Evolutionary conservation across 176 grass and related monocot species (phyloP).

Genomic region (Ensete glaucum): DNA sequence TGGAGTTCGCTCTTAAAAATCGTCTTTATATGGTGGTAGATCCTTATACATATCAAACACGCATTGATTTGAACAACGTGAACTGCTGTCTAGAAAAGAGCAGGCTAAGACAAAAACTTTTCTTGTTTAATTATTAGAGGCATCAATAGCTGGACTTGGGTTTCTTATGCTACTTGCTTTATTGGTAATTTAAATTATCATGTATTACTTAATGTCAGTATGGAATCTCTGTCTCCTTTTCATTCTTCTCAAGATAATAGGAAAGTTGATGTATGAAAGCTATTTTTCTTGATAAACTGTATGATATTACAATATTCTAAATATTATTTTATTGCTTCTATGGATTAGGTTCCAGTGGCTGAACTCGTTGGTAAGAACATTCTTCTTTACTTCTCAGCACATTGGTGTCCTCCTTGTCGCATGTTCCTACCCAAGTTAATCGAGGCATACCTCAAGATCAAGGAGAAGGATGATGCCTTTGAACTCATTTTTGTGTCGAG

Average conservation of each 20-base stretch:
- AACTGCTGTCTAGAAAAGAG: too few species aligned
- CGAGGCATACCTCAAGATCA: slow-evolving; percentile 64
- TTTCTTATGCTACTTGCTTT: background rate
- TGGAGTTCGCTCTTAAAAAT: too few species aligned
- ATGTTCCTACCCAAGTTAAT: slow-evolving; percentile 63
- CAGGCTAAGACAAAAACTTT: too few species aligned
- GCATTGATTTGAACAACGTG: too few species aligned
- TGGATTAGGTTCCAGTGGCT: slow-evolving; percentile 45
- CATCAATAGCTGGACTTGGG: too few species aligned
- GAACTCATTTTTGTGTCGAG: slow-evolving; percentile 75
- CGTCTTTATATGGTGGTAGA: too few species aligned
- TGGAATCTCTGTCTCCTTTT: background rate
- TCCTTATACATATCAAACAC: too few species aligned
- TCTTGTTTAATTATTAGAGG: too few species aligned
- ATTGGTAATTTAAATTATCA: background rate
- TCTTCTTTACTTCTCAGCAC: slow-evolving; percentile 78
- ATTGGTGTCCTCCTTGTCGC: slow-evolving; percentile 59
- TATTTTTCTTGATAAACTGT: background rate
- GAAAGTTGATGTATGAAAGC: too few species aligned
- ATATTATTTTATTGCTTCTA: background rate
- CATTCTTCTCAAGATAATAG: background rate
- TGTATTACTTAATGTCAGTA: too few species aligned
- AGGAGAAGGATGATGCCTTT: slow-evolving; percentile 53
- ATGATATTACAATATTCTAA: background rate
- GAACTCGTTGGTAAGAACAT: slow-evolving; percentile 80